phyloP scores from a whole-genome alignment of 371 early-diverging fungal genomes.

The Syncephalis plumigaleata region DNA sequence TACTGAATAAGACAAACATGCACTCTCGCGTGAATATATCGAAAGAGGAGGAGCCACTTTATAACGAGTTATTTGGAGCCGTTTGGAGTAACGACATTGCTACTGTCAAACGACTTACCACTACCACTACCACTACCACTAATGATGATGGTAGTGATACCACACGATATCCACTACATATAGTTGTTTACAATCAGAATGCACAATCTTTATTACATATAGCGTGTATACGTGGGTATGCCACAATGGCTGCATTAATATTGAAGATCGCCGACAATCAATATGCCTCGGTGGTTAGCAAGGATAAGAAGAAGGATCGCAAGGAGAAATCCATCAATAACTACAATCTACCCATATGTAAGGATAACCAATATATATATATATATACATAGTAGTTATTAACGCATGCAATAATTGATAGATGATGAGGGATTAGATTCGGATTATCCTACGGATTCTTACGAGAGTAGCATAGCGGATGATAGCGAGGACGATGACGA shows the following conservation, averaged over 20 bases:
- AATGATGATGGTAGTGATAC: no score
- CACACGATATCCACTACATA: neutral
- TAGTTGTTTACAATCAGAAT: constrained; percentile 1
- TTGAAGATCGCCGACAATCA: constrained; percentile 2
- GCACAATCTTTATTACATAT: neutral
- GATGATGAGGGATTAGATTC: neutral
- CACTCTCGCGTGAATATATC: neutral
- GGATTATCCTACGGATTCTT: no score
- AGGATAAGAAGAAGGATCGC: neutral
- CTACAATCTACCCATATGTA: neutral
- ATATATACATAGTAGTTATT: neutral
- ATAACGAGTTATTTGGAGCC: constrained; percentile 5
- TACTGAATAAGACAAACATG: neutral
- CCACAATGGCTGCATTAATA: neutral
- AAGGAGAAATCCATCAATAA: neutral
- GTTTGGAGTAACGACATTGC: constrained; percentile 4
- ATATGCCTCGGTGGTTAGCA: neutral
- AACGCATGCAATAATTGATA: neutral
- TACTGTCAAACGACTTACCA: neutral
- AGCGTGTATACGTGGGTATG: constrained; percentile 1
- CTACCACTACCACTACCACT: neutral
- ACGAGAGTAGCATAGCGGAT: no score
- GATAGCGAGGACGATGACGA: no score
- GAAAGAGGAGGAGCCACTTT: neutral
- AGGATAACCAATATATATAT: neutral